Base-by-base conservation (phyloP, 176 grass and related monocot species). In the Ensete ventricosum region DNA sequence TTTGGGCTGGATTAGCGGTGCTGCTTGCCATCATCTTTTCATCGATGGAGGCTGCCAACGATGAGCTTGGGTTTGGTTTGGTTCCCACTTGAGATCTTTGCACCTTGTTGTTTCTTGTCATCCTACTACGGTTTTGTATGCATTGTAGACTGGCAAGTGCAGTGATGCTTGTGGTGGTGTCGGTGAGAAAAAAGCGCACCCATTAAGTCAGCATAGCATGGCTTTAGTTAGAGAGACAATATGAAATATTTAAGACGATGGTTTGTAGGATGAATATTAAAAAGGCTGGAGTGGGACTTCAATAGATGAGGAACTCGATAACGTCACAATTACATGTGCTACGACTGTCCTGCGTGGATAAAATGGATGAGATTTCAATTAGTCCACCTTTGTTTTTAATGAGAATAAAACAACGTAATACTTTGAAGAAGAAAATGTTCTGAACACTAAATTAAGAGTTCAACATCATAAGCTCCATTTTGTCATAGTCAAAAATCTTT, bases 31-130 rank as follows among this genome's bases (percentile, higher is more conserved):
- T 78, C 17, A 70, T 93, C 1, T 14, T 80, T 57, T n/a, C 75
- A 17, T 58, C 71, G n/a, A 54, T 93, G 81, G 84, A 77, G 55
- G 84, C 78, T 24, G 85, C 90, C 0, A 76, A 69, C 21, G 19
- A 79, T 59, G 81, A 86, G 16, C 77, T 78, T 75, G 81, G 79
- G 29, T 65, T 59, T 24, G 79, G 83, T 55, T 70, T 97, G 50
- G 93, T 97, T 16, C 90, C 93, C 0, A 97, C 93, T 77, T 97
- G 74, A 93, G 74, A 93, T 79, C 9, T 79, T 19, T 74, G 14
- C 11, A 51, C 9, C 9, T 49, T 64, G 8, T 0, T 50, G 14
- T 64, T 10, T 27, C 10, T 64, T 14, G 43, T 53, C 65, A 21
- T 50, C 2, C 13, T 8, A 26, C 58, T 66, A 8, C 1, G 6